Conservation (phyloP, 495 filamentous ascomycete species). For the Daldinia loculata region DNA sequence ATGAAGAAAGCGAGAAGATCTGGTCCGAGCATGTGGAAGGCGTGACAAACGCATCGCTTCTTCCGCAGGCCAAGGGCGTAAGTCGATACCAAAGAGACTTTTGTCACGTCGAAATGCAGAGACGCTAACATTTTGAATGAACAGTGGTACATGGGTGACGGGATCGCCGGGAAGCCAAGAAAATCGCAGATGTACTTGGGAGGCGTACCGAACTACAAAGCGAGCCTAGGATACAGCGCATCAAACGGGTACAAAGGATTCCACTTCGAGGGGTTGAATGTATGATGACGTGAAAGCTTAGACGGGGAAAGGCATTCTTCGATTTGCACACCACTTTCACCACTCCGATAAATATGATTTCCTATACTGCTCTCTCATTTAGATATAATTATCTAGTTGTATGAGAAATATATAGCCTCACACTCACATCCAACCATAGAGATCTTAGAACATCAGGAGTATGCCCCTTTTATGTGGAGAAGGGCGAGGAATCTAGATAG, state of each 20-base stretch:
- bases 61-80: conserved; percentile 45
- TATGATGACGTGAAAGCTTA: conserved; percentile 4
- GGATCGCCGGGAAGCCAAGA: conserved; percentile 56
- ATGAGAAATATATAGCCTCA: neutral
- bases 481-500: neutral
- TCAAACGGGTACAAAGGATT: conserved; percentile 38
- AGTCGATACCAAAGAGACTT: conserved; percentile 13
- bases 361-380: neutral
- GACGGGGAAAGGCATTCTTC: neutral
- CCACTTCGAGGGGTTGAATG: conserved; percentile 26
- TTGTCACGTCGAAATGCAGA: conserved; percentile 28
- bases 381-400: neutral
- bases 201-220: conserved; percentile 48
- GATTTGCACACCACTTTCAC: neutral
- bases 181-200: conserved; percentile 54
- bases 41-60: conserved; percentile 20
- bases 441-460: neutral
- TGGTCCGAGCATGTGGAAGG: conserved; percentile 27
- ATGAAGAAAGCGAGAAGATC: conserved; percentile 21
- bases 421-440: neutral
- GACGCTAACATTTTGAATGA: conserved; percentile 51
- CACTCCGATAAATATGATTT: neutral
- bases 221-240: conserved; percentile 29
- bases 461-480: neutral
- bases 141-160: conserved; percentile 57